These are phyloP conservation scores for Yamadazyma siamensis DNA, from an alignment of 1,139 yeast genomes.

Conservation along the genomic window DNA sequence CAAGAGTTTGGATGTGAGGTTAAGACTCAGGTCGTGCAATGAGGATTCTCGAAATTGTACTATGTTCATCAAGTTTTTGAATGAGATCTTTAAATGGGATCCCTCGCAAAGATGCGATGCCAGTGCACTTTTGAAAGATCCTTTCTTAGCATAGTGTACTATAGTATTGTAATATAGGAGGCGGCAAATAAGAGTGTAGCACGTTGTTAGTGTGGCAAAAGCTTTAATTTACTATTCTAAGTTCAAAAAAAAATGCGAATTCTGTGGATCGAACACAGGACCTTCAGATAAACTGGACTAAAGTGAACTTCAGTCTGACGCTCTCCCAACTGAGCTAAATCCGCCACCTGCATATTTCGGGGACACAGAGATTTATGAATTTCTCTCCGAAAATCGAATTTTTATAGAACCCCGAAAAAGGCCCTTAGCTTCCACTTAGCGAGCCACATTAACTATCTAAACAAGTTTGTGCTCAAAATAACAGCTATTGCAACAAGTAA, in stretches of 20 bases:
- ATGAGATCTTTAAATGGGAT: conserved; percentile 52
- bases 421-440: too few species aligned
- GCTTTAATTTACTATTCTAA: too few species aligned
- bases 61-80: conserved; percentile 29
- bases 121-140: conserved; percentile 40
- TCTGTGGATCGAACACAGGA: conserved; percentile 58
- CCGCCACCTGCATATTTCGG: conserved; percentile 13
- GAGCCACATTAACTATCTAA: not conserved
- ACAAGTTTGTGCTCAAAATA: not conserved
- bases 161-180: too few species aligned
- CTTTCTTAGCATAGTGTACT: conserved; percentile 13
- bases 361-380: not conserved
- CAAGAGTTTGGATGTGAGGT: conserved; percentile 36
- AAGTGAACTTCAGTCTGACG: conserved; percentile 49
- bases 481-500: too few species aligned
- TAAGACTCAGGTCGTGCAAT: conserved; percentile 34
- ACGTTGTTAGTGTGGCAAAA: not conserved
- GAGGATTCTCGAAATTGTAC: conserved; percentile 16
- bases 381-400: not conserved
- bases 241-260: conserved; percentile 33
- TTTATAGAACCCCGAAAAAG: too few species aligned
- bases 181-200: not conserved
- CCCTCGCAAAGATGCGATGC: conserved; percentile 46
- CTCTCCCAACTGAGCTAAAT: conserved; percentile 57
- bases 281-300: conserved; percentile 47